Evolutionary conservation across 495 filamentous ascomycete species (phyloP), one percentile per base, ranked within the genome.

Genomic region (Neurospora sp.): DNA sequence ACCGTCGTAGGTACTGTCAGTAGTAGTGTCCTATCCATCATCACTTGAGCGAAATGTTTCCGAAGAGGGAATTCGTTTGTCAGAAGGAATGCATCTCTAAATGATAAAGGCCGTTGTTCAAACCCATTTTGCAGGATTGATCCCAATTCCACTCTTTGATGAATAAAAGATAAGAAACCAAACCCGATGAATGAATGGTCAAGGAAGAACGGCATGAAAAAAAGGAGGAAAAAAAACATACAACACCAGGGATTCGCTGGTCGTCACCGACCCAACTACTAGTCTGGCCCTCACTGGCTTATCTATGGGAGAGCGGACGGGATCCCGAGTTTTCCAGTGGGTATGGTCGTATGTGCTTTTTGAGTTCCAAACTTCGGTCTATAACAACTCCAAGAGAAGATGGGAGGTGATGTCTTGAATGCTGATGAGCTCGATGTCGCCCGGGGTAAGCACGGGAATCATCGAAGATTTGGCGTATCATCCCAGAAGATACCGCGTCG

Each of bases 271-370:
- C 80, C 75, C 74, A 76, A 78, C 74, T 82, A 81, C 78, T 82
- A 79, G 46, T 48, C 46, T 48, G n/a, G 46, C 46, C 46, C 46
- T 48, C 46, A 23, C n/a, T 48, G 46, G 79, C 77, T 83, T 82
- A 78, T 81, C 80, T 82, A 84, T 78, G 84, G 82, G 81, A 83
- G 84, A 85, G 82, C 84, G 83, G 83, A 86, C 84, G 84, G 84
- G 83, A 83, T 83, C 80, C 83, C 84, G 83, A 82, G 76, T 81
- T 80, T 74, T 85, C 83, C 46, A 27, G n/a, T 54, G 46, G 46
- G 46, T 54, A 54, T 54, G 48, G 48, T 59, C 48, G 48, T 59
- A 59, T 59, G 48, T 59, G 2, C 0, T 27, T 0, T 14, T 12
- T 11, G 10, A 2, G 0, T 4, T 8, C 16, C 0, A 9, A 23